Conservation (phyloP, 306 rosid species). For the Mimosa pudica region DNA sequence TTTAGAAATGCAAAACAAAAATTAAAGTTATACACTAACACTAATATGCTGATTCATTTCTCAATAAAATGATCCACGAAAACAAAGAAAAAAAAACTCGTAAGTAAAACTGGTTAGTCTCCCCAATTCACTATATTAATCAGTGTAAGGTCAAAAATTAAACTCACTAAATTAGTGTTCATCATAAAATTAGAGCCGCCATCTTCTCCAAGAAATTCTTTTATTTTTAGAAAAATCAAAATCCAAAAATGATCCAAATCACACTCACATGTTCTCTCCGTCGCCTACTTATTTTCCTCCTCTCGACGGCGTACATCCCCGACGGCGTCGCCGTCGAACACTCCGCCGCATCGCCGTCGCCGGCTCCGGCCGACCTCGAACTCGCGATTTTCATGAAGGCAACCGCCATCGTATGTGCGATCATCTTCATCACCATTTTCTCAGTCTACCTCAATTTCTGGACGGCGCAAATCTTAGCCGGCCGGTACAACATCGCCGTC, state of each 20-base stretch:
- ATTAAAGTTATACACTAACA: not conserved
- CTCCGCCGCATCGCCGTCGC: constrained; percentile 10
- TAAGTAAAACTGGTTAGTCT: not conserved
- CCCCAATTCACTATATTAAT: too few relatives aligned
- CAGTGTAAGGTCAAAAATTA: too few relatives aligned
- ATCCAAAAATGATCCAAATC: constrained; percentile 15
- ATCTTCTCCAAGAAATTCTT: constrained; percentile 12
- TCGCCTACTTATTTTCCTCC: not conserved
- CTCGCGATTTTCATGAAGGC: constrained; percentile 30
- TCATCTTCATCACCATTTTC: constrained; percentile 24
- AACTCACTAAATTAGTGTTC: not conserved
- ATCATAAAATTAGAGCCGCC: not conserved
- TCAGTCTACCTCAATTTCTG: constrained; percentile 13
- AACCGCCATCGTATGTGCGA: not conserved
- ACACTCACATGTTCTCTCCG: not conserved
- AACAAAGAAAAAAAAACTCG: not conserved
- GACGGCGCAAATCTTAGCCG: not conserved
- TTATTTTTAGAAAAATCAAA: not conserved
- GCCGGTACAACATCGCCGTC: not conserved
- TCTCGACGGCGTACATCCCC: not conserved
- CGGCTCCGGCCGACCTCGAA: not conserved
- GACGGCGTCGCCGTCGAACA: constrained; percentile 35
- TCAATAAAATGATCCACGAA: not conserved
- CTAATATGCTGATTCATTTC: not conserved
- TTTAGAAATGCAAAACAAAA: not conserved